A percentile compares a stretch with the other conserved stretches of the same genome.
These are phyloP conservation scores for Candida frijolesensis DNA, from an alignment of 1,139 yeast genomes.

Conservation along the genomic window DNA sequence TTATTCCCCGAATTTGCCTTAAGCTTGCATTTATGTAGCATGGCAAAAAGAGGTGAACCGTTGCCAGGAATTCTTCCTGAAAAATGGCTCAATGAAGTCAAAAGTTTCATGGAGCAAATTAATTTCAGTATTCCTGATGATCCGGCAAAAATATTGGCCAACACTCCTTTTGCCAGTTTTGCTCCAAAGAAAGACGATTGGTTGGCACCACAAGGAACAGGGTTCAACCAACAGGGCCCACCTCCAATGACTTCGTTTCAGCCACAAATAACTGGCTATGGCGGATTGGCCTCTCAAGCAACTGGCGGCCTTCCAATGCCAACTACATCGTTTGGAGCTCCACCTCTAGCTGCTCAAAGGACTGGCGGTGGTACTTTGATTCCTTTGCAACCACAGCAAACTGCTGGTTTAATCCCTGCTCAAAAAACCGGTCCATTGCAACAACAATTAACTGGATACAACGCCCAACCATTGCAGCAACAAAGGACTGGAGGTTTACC, in stretches of 20 bases:
- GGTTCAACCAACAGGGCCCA: slow-evolving; percentile 16
- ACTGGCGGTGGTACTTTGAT: slow-evolving; percentile 48
- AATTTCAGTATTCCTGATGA: slow-evolving; percentile 76
- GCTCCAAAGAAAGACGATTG: slow-evolving; percentile 24
- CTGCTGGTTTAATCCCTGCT: slow-evolving; percentile 48
- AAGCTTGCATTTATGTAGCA: slow-evolving; percentile 85
- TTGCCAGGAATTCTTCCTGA: slow-evolving; percentile 75
- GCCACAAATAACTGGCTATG: slow-evolving; percentile 20
- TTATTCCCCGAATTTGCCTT: slow-evolving; percentile 94
- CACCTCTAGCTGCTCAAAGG: slow-evolving; percentile 34
- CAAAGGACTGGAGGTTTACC: slow-evolving; percentile 6
- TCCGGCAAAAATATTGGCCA: slow-evolving; percentile 42
- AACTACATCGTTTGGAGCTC: slow-evolving; percentile 27
- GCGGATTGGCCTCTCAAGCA: slow-evolving; percentile 6
- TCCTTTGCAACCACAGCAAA: slow-evolving; percentile 52
- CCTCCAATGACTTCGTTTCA: slow-evolving; percentile 17
- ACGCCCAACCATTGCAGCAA: slow-evolving; percentile 14
- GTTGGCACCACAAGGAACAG: slow-evolving; percentile 22
- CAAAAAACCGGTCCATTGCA: slow-evolving; percentile 41
- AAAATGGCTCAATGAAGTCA: slow-evolving; percentile 78
- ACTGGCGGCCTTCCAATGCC: slow-evolving; percentile 18
- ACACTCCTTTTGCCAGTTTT: slow-evolving; percentile 48
- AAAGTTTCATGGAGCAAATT: slow-evolving; percentile 85
- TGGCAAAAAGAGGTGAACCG: slow-evolving; percentile 74
- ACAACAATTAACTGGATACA: slow-evolving; percentile 37